phyloP scores from a whole-genome alignment of 1,284 basidiomycete species.

The Xerocomus amazonicus region DNA sequence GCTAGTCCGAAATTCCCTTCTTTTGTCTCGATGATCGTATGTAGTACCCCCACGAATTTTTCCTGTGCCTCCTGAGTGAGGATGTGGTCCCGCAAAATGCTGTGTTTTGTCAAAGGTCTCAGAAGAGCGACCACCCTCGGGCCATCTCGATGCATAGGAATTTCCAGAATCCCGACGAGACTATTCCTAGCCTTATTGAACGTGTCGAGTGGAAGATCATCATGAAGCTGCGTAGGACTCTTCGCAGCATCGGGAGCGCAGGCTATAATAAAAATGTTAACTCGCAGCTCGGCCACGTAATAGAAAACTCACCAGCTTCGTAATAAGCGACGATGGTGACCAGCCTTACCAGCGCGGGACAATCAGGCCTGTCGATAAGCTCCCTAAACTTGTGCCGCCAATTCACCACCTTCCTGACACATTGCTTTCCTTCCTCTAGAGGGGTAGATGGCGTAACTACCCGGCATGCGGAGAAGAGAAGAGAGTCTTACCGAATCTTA shows the following conservation, averaged over 20 bases:
- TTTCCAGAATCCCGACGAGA: conserved; percentile 11
- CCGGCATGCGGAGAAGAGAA: background rate
- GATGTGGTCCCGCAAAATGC: conserved; percentile 8
- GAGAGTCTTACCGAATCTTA: conserved; percentile 20
- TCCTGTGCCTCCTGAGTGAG: conserved; percentile 14
- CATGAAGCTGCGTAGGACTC: background rate
- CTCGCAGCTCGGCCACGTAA: too few relatives aligned
- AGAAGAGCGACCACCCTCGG: conserved; percentile 24
- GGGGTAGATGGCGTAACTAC: background rate
- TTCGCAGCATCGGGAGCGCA: conserved; percentile 2
- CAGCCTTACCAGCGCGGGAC: conserved; percentile 15
- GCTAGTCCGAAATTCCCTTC: conserved; percentile 12
- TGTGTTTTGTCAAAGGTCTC: conserved; percentile 16
- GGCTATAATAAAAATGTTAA: conserved; percentile 1
- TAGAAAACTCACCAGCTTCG: conserved; percentile 18
- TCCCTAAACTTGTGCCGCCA: conserved; percentile 11
- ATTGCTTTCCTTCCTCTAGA: conserved; percentile 23
- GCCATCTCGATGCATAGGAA: conserved; percentile 12
- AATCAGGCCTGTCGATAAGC: conserved; percentile 7
- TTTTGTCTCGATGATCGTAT: conserved; percentile 1
- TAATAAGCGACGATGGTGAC: conserved; percentile 26
- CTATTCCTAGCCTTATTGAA: conserved; percentile 7
- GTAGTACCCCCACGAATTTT: conserved; percentile 11
- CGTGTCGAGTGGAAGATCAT: background rate
- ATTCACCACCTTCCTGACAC: conserved; percentile 7